phyloP scores from a whole-genome alignment of 345 rosid genomes.

The Noccaea caerulescens region DNA sequence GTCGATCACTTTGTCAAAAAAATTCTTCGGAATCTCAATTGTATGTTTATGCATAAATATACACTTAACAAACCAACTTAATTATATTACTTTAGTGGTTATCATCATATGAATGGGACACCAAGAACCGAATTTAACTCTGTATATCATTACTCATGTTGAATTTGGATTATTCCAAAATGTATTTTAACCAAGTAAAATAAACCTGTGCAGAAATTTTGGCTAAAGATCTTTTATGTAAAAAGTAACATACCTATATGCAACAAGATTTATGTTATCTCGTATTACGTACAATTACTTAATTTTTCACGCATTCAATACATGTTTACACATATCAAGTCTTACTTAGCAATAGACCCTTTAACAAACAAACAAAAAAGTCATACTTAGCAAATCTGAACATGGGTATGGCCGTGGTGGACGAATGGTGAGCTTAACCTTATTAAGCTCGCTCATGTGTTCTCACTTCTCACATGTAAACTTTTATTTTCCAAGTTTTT shows the following conservation, averaged over 20 bases:
- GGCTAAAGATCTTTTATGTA: neutral
- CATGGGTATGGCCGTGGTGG: neutral
- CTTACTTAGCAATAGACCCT: neutral
- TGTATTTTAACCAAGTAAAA: neutral
- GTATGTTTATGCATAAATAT: neutral
- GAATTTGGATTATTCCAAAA: neutral
- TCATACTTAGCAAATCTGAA: neutral
- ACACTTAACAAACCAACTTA: neutral
- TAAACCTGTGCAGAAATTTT: neutral
- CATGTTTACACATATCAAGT: neutral
- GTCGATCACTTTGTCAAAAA: neutral
- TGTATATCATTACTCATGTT: neutral
- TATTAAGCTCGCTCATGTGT: neutral
- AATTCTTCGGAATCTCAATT: neutral
- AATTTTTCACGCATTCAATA: neutral
- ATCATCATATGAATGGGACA: neutral
- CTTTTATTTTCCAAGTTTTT: neutral
- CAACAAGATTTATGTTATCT: neutral
- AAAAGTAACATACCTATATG: neutral
- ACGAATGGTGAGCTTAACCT: slow-evolving; percentile 2
- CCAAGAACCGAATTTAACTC: neutral
- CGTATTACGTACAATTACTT: neutral
- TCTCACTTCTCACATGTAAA: neutral
- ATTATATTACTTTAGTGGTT: neutral
- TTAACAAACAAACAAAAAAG: no score